Percentiles rank a stretch among this genome's conserved stretches.
These are phyloP conservation scores for Sarcodon aspratus DNA, from an alignment of 768 basidiomycete species.

Conservation along the genomic window DNA sequence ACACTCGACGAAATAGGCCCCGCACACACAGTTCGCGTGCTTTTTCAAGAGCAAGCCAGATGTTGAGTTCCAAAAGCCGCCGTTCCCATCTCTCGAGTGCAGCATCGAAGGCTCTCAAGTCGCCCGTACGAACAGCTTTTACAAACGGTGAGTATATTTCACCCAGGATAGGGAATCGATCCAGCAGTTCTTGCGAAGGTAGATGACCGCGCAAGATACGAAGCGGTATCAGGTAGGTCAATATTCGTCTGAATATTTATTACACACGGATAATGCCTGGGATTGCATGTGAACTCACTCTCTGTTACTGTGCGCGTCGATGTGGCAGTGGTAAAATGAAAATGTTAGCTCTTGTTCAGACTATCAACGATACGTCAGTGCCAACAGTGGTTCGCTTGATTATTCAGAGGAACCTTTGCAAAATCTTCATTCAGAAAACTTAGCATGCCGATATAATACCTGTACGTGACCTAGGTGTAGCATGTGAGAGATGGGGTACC, in stretches of 20 bases:
- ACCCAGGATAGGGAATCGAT: conserved; percentile 60
- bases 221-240: conserved; percentile 85
- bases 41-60: conserved; percentile 81
- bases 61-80: conserved; percentile 73
- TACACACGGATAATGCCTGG: no score
- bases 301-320: conserved; percentile 60
- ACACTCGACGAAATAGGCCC: conserved; percentile 72
- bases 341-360: conserved; percentile 80
- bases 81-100: conserved; percentile 64
- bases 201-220: conserved; percentile 82
- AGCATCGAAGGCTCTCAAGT: conserved; percentile 70
- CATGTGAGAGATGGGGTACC: conserved; percentile 7
- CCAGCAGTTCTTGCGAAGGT: conserved; percentile 60
- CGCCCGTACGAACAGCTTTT: conserved; percentile 61
- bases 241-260: conserved; percentile 55
- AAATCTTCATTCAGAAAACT: conserved; percentile 92
- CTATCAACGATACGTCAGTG: conserved; percentile 24
- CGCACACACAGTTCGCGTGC: conserved; percentile 82
- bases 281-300: conserved; percentile 41
- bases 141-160: conserved; percentile 77
- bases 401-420: conserved; percentile 43
- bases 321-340: conserved; percentile 79
- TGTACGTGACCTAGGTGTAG: conserved; percentile 68
- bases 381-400: neutral
- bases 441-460: conserved; percentile 92